Conservation (phyloP, 805 yeast genomes). For the Saccharomycopsis sp. region DNA sequence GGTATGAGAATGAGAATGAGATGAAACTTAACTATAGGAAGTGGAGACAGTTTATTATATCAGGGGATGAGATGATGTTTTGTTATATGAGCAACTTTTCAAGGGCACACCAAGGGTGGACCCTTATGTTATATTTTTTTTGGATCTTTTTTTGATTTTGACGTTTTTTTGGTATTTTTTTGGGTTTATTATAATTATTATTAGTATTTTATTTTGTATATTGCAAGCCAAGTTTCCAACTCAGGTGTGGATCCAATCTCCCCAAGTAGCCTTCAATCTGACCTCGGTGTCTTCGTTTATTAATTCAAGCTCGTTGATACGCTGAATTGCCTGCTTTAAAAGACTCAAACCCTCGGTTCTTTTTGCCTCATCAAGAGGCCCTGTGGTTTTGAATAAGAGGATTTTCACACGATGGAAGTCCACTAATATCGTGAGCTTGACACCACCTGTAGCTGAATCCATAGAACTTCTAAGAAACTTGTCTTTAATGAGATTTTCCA, state of each 20-base stretch:
- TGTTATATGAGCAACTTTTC: not conserved
- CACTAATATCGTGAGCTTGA: slow-evolving; percentile 56
- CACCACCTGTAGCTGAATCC: slow-evolving; percentile 63
- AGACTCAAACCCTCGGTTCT: slow-evolving; percentile 34
- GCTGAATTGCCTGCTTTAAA: slow-evolving; percentile 30
- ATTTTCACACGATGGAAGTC: slow-evolving; percentile 71
- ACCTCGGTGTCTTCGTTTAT: slow-evolving; percentile 45
- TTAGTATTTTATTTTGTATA: not conserved
- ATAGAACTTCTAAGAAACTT: slow-evolving; percentile 73
- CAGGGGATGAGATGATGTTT: not conserved
- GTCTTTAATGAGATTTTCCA: slow-evolving; percentile 83
- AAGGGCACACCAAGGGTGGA: no score
- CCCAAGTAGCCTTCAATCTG: slow-evolving; percentile 52
- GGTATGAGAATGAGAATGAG: not conserved
- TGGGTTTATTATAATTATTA: not conserved
- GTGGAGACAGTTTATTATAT: not conserved
- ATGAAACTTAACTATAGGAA: not conserved
- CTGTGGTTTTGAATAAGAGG: slow-evolving; percentile 38
- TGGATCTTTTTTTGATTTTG: not conserved
- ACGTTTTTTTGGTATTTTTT: not conserved
- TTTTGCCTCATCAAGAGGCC: slow-evolving; percentile 49
- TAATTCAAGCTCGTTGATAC: slow-evolving; percentile 33
- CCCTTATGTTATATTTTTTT: no score
- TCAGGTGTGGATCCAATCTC: slow-evolving; percentile 48
- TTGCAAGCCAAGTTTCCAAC: not conserved